Evolutionary conservation across 495 filamentous ascomycete species (phyloP).

Genomic region (Penicillium tannophilum): DNA sequence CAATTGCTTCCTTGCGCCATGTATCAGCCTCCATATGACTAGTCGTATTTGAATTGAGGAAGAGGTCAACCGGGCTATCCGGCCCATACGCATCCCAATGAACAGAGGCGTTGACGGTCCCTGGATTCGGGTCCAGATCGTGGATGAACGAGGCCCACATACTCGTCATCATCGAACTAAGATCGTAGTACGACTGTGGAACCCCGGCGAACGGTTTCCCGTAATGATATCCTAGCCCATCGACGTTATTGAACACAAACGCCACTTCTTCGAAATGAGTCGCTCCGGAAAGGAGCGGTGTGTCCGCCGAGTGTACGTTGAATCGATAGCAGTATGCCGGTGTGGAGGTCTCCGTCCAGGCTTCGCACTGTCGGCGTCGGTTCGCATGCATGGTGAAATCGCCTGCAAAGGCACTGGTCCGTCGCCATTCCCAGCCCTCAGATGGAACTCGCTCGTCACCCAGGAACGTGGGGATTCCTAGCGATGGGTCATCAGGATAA

Average conservation of each 20-base stretch:
- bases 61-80: constrained; percentile 42
- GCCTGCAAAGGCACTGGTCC: constrained; percentile 54
- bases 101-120: constrained; percentile 29
- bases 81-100: constrained; percentile 49
- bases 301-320: constrained; percentile 50
- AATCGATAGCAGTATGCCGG: constrained; percentile 66
- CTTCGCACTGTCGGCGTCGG: constrained; percentile 55
- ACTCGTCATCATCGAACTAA: constrained; percentile 54
- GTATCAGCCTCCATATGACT: constrained; percentile 51
- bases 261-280: constrained; percentile 65
- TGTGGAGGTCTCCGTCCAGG: constrained; percentile 47
- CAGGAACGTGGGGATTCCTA: constrained; percentile 48
- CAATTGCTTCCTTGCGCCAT: constrained; percentile 49
- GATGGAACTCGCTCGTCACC: constrained; percentile 41
- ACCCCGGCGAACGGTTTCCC: constrained; percentile 50
- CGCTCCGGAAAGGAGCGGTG: constrained; percentile 38
- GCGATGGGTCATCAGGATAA: constrained; percentile 51
- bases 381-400: constrained; percentile 59
- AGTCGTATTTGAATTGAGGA: constrained; percentile 53
- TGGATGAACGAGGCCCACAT: constrained; percentile 59
- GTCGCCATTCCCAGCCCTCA: constrained; percentile 50
- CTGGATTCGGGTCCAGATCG: constrained; percentile 52
- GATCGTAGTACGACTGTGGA: constrained; percentile 42
- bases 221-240: constrained; percentile 52
- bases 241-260: constrained; percentile 61